Percentiles rank a stretch among this genome's conserved stretches.
Conservation (phyloP, 495 filamentous ascomycete species). For the Terfezia boudieri region DNA sequence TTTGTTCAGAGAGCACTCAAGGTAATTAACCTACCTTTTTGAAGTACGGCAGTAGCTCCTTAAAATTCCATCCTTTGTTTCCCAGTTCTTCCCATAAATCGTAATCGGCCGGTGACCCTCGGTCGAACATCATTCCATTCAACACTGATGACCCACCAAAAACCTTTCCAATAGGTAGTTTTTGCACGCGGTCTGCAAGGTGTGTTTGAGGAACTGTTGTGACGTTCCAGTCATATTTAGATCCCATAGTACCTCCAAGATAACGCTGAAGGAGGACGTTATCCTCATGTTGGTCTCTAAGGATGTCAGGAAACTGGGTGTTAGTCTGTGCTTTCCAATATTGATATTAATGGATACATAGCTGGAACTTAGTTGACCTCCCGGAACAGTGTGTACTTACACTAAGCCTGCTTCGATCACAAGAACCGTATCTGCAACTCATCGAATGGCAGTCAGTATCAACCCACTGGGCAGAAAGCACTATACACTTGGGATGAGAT, state of each 20-base stretch:
- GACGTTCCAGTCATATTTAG: constrained; percentile 15
- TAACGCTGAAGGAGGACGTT: constrained; percentile 8
- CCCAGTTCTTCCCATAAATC: constrained; percentile 37
- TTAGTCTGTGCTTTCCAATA: constrained; percentile 5
- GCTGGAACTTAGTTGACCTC: too few species aligned
- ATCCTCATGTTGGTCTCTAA: constrained; percentile 1
- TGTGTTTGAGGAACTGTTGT: constrained; percentile 8
- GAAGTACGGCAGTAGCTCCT: constrained; percentile 35
- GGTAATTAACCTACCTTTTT: constrained; percentile 19
- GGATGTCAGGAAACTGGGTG: constrained; percentile 16
- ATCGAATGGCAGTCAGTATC: too few species aligned
- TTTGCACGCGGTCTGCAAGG: too few species aligned
- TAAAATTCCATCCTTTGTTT: constrained; percentile 42
- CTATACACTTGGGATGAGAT: not conserved
- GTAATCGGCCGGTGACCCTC: constrained; percentile 27
- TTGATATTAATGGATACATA: not conserved
- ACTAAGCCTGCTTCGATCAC: too few species aligned
- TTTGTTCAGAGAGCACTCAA: not conserved
- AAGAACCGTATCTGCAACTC: too few species aligned
- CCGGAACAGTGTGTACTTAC: constrained; percentile 3
- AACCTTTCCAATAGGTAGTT: constrained; percentile 3
- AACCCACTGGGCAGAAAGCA: too few species aligned
- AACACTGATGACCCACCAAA: constrained; percentile 28
- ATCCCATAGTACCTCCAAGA: constrained; percentile 6
- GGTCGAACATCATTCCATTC: constrained; percentile 27